Evolutionary conservation across 106 monocot genomes (phyloP).

Genomic region (Triglochin maritima): DNA sequence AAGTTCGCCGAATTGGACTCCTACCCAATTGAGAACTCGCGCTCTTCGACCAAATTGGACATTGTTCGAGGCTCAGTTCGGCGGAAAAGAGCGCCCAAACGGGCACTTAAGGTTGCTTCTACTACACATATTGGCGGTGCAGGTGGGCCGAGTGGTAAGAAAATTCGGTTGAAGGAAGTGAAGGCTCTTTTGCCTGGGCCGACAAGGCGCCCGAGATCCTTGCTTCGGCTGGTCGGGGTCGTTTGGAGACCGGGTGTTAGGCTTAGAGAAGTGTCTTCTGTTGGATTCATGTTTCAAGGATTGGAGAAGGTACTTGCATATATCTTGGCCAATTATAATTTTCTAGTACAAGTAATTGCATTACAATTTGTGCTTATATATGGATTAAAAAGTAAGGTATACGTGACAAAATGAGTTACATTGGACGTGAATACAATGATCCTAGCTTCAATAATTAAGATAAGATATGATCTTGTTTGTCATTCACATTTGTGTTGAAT

Average conservation of each 20-base stretch:
- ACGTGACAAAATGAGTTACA: too few species aligned
- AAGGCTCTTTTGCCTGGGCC: slow-evolving; percentile 36
- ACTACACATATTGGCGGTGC: neutral
- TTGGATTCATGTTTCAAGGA: slow-evolving; percentile 32
- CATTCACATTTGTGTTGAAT: too few species aligned
- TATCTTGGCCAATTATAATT: too few species aligned
- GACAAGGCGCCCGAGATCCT: slow-evolving; percentile 1
- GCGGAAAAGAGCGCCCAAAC: slow-evolving; percentile 30
- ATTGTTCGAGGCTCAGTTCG: neutral
- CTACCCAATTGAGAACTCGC: neutral
- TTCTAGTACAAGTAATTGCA: neutral
- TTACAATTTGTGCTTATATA: neutral
- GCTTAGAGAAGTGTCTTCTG: slow-evolving; percentile 17
- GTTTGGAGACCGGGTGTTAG: slow-evolving; percentile 14
- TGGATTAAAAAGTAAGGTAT: neutral
- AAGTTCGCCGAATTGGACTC: slow-evolving; percentile 61
- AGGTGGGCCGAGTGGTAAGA: too few species aligned
- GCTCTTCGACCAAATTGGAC: slow-evolving; percentile 1
- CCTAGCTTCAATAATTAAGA: too few species aligned
- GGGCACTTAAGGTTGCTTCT: slow-evolving; percentile 16
- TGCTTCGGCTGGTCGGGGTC: slow-evolving; percentile 27
- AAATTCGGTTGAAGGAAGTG: slow-evolving; percentile 24
- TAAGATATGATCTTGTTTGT: too few species aligned
- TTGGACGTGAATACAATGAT: too few species aligned
- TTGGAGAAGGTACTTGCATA: slow-evolving; percentile 54